Evolutionary conservation across 1,139 yeast genomes (phyloP).

Genomic region (Suhomyces yuchorum): DNA sequence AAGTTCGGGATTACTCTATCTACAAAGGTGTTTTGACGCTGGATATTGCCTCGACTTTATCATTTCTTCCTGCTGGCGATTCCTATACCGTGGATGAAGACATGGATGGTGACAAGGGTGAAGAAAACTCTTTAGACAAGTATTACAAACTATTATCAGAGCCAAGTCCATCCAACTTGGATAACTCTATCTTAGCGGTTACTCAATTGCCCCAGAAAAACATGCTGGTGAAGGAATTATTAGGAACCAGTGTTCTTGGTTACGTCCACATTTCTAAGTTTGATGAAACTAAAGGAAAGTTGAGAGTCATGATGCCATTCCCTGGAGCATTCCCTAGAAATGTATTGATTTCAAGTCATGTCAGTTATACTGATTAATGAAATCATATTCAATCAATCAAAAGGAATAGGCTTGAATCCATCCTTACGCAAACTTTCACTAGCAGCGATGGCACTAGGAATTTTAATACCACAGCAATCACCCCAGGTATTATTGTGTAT

Average conservation of each 20-base stretch:
- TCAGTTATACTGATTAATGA: conserved; percentile 65
- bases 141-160: conserved; percentile 34
- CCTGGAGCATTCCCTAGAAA: conserved; percentile 82
- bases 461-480: conserved; percentile 95
- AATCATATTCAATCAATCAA: too few relatives aligned
- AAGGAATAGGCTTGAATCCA: conserved; percentile 59
- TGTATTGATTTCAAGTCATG: conserved; percentile 65
- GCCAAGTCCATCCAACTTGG: conserved; percentile 58
- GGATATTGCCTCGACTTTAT: conserved; percentile 39
- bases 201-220: conserved; percentile 63
- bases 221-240: conserved; percentile 48
- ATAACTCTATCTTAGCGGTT: conserved; percentile 73
- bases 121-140: conserved; percentile 36
- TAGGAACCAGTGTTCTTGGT: conserved; percentile 67
- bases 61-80: conserved; percentile 51
- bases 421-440: conserved; percentile 45
- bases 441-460: conserved; percentile 96
- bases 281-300: conserved; percentile 68
- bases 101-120: conserved; percentile 24
- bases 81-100: conserved; percentile 37
- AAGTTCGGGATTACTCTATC: conserved; percentile 37
- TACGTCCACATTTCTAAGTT: conserved; percentile 53
- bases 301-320: conserved; percentile 79
- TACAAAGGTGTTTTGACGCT: conserved; percentile 42
- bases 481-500: conserved; percentile 75